These are phyloP conservation scores for Pythium brassicae DNA, from an alignment of 352 stramenopile genomes.

Conservation along the genomic window DNA sequence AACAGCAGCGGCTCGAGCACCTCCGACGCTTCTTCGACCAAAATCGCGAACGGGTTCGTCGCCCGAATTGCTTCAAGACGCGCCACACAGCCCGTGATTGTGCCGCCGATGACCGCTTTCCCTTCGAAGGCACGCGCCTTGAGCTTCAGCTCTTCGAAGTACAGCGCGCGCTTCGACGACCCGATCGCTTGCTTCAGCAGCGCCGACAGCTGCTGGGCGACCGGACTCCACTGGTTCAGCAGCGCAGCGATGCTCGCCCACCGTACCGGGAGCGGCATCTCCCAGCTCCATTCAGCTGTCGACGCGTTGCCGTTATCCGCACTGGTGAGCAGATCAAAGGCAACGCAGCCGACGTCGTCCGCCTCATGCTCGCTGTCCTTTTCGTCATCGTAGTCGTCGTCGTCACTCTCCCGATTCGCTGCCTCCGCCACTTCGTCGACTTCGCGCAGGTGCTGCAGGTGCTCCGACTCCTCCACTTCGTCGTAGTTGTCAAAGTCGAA, in stretches of 20 bases:
- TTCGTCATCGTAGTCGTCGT: constrained; percentile 16
- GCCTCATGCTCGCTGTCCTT: constrained; percentile 20
- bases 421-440: constrained; percentile 61
- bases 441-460: constrained; percentile 81
- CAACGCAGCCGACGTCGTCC: constrained; percentile 14
- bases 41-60: constrained; percentile 81
- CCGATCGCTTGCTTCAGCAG: constrained; percentile 11
- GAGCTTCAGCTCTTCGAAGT: constrained; percentile 54
- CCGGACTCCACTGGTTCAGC: constrained; percentile 22
- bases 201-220: constrained; percentile 2
- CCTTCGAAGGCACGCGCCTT: constrained; percentile 80
- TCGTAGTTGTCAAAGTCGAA: constrained; percentile 40
- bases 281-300: constrained; percentile 62
- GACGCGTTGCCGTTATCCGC: constrained; percentile 5
- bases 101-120: constrained; percentile 81
- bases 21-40: constrained; percentile 86
- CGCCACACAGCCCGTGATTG: constrained; percentile 84
- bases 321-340: constrained; percentile 8
- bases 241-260: constrained; percentile 40
- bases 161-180: constrained; percentile 36
- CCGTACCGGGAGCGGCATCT: constrained; percentile 51
- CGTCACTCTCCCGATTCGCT: constrained; percentile 24
- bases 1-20: constrained; percentile 87
- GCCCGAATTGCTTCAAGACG: constrained; percentile 77
- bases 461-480: constrained; percentile 75